phyloP scores from a whole-genome alignment of 2,329 filamentous ascomycete species.

The Thielaviopsis euricoi region DNA sequence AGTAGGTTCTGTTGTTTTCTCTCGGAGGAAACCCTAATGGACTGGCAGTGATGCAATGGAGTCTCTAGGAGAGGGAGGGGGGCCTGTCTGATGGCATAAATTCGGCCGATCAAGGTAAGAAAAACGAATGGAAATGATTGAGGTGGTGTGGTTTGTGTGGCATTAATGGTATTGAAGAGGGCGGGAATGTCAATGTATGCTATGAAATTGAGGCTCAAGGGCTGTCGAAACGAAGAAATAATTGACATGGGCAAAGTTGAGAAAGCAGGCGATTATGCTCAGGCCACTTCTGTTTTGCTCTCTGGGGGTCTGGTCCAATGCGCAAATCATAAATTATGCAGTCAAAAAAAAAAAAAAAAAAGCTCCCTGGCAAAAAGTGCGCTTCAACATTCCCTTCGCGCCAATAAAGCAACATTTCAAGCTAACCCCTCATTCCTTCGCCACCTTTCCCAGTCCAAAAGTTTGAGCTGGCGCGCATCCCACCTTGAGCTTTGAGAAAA shows the following conservation, averaged over 20 bases:
- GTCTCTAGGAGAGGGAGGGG: background rate
- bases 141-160: no score
- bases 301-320: no score
- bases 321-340: background rate
- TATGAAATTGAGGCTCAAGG: no score
- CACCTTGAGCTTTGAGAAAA: no score
- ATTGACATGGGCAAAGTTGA: no score
- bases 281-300: background rate
- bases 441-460: background rate
- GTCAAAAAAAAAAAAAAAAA: no score
- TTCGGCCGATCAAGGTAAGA: background rate
- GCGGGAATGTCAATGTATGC: no score
- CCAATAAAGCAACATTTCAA: slow-evolving; percentile 5
- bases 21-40: background rate
- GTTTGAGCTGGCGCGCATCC: no score
- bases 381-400: slow-evolving; percentile 12
- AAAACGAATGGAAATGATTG: background rate
- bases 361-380: background rate
- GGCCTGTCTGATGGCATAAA: background rate
- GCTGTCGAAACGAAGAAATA: no score
- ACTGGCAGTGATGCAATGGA: background rate
- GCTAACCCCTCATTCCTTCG: slow-evolving; percentile 7
- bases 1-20: background rate
- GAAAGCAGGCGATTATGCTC: background rate
- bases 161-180: no score